Base-by-base conservation (phyloP, 805 yeast genomes). In the Torulaspora maleeae region DNA sequence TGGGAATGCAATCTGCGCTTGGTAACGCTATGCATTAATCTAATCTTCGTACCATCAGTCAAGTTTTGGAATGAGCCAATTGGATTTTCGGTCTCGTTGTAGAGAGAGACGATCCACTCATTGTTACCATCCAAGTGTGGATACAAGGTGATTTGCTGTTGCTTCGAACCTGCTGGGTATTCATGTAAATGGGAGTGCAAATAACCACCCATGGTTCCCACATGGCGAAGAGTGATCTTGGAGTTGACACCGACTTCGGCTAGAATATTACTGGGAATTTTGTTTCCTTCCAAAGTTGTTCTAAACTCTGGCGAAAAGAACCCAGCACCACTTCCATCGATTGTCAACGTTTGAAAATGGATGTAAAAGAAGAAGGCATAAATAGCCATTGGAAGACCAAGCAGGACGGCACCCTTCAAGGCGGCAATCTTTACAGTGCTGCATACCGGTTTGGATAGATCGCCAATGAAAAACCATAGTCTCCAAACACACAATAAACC, bases 121-220 rank as follows among this genome's bases (percentile, higher is more conserved):
- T 86, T 86, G 69, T 86, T 86, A 34, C 70, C 63, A 67, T 86
- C 95, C 57, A 81, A 66, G 63, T 84, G 91, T 38, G 90, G 90
- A 60, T 86, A 86, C 51, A 85, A 71, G 4, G 93, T 85, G 53
- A 86, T 68, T 67, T 86, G 95, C 66, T 86, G 95, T 67, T 86
- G 95, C 59, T 83, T 77, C 6, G 95, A 86, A 49, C 95, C 95
- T 39, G 85, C 77, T 58, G 82, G 86, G 57, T 82, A 84, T 54
- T 71, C 67, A 57, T 78, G 81, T 45, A 74, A 72, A 65, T 86
- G 95, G n/a, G 91, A 83, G 64, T 86, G 95, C 55, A 86, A 72
- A 65, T 86, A 86, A 40, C 93, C 93, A 53, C 90, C 93, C 55
- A 74, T 75, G 29, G 91, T 82, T 51, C 77, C 78, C 27, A 77